phyloP scores from a whole-genome alignment of 176 grass and related monocot species.

The Hsuehochloa calcarea region DNA sequence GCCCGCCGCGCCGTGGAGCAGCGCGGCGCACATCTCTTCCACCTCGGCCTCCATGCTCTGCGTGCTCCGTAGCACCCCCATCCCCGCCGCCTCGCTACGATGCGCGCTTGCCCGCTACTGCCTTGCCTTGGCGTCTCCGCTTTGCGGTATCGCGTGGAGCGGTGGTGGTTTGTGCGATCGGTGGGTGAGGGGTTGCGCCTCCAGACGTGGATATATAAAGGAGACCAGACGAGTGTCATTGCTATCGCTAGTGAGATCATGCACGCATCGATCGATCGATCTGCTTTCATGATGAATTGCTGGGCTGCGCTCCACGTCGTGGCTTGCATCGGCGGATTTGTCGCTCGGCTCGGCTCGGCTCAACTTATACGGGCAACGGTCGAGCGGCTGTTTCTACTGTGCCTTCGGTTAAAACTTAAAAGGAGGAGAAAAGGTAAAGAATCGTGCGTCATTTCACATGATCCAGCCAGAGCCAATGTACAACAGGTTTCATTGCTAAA shows the following conservation, averaged over 20 bases:
- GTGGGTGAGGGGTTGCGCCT: background rate
- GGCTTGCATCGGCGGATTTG: background rate
- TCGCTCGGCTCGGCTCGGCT: background rate
- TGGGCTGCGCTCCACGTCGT: background rate
- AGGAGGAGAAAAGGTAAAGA: background rate
- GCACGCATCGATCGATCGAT: too few species aligned
- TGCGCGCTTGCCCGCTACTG: background rate
- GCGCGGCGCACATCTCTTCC: conserved; percentile 74
- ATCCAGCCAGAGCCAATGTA: background rate
- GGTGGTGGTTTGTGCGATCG: background rate
- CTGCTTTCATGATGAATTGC: background rate
- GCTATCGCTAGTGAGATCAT: background rate
- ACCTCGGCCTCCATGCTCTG: conserved; percentile 92
- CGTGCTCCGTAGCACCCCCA: conserved; percentile 89
- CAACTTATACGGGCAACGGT: background rate
- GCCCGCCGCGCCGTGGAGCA: conserved; percentile 15
- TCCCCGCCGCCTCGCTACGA: background rate
- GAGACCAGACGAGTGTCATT: background rate
- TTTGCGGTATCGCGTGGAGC: conserved; percentile 1
- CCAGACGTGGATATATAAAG: background rate
- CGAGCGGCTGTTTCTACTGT: background rate
- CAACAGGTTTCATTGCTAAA: background rate
- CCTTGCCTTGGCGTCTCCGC: conserved; percentile 13
- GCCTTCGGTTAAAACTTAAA: background rate
- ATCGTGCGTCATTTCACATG: background rate